These are phyloP conservation scores for Neofusicoccum sp. DNA, from an alignment of 2,329 filamentous ascomycete genomes.

Conservation along the genomic window DNA sequence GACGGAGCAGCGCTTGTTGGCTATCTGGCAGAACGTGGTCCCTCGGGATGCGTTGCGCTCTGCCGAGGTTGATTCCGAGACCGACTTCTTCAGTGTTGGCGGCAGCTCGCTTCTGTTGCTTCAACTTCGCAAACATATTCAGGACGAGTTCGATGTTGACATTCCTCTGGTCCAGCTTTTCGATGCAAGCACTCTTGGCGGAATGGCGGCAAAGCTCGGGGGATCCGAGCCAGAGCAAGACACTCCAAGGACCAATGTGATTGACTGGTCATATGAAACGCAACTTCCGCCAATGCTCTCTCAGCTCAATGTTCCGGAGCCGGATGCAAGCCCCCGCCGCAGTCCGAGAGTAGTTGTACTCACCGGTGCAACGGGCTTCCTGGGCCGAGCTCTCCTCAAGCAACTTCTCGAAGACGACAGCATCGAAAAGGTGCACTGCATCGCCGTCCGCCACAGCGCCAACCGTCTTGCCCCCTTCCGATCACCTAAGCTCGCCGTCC, in stretches of 20 bases:
- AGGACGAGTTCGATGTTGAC: conserved; percentile 32
- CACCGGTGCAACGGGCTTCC: conserved; percentile 23
- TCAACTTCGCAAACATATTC: conserved; percentile 39
- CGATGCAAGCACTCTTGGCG: conserved; percentile 1
- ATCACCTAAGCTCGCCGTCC: conserved; percentile 34
- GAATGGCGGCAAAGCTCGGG: conserved; percentile 11
- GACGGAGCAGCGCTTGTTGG: conserved; percentile 30
- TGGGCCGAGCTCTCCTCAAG: conserved; percentile 13
- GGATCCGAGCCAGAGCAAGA: no score
- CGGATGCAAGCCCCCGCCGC: conserved; percentile 23
- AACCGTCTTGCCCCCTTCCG: not conserved
- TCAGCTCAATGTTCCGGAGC: not conserved
- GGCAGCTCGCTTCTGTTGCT: conserved; percentile 42
- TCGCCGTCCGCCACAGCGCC: conserved; percentile 18
- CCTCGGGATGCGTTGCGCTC: not conserved
- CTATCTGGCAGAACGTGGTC: conserved; percentile 43
- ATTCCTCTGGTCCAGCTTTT: conserved; percentile 5
- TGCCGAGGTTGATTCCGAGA: not conserved
- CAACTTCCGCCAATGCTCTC: no score
- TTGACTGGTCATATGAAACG: no score
- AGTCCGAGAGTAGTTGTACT: conserved; percentile 17
- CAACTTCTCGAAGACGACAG: not conserved
- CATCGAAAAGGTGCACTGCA: conserved; percentile 20
- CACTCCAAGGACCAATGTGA: no score
- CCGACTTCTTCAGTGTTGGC: conserved; percentile 40